Evolutionary conservation across 192 early-diverging fungal genomes (phyloP), one percentile per base, ranked within the genome.

Genomic region (Phlyctochytrium bullatum): DNA sequence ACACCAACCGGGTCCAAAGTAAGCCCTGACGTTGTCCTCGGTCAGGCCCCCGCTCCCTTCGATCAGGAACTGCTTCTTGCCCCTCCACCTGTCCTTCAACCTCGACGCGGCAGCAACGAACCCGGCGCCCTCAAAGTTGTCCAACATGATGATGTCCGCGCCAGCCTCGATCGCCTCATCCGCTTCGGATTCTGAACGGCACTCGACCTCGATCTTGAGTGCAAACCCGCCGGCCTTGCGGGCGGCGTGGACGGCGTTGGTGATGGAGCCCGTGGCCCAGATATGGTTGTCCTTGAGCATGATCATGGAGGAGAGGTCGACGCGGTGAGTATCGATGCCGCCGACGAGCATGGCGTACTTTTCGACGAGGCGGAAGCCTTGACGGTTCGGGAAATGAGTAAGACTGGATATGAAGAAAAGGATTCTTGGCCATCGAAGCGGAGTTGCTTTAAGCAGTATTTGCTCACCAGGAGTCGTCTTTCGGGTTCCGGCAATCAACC

Each of bases 201-300:
- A 98, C 74, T 98, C 97, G 47, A 98, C 95, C 62, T 98, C 97
- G 66, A 98, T 93, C 80, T 97, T 97, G 63, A 96, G 77, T 6
- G 93, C 85, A 69, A 98, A 97, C 0, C 97, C 95, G 36, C 91
- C 91, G 0, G 92, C 92, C 24, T 73, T 65, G 34, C 90, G 85
- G 1, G 97, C 97, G 29, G 85, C 76, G 51, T 86, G 62, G 0
- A 97, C 91, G 3, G 97, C 95, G n/a, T 83, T 80, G 25, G 93
- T 93, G 67, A 98, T 97, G 0, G 94, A 96, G 0, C 97, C 92
- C 17, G 74, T 73, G 3, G 80, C 77, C 96, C 96, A 98, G 63
- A 98, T 89, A 68, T 98, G 97, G 80, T 98, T 97, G 80, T 99
- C 97, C 78, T 99, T 99, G 56, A 99, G 83, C 97, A 99, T 99